Evolutionary conservation across 2,329 filamentous ascomycete species (phyloP), one percentile per base, ranked within the genome.

Genomic region (Fusarium udum): DNA sequence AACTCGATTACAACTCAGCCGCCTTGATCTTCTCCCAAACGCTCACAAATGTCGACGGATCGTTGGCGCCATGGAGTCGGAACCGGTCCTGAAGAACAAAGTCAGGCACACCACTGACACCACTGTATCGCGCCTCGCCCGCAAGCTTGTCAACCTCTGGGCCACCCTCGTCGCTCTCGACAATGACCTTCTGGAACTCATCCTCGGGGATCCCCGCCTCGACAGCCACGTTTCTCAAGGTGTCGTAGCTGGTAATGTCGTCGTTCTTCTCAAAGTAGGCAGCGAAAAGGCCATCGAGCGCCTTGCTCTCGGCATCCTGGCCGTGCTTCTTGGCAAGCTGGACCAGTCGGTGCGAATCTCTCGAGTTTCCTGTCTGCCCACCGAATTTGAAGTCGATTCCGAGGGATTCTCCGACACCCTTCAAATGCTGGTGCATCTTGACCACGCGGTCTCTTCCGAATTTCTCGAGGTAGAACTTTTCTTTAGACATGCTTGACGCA

Each of bases 361-460:
- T 86, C 24, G 94, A 95, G 77, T 91, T 93, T 53, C 95, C 95
- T 11, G 90, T 90, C 72, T 87, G 89, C 61, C 93, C 92, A 18
- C 88, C 88, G 72, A 92, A 93, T 28, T 88, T 79, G 71, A 87
- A 85, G 48, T 76, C 67, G 75, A 88, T 84, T 69, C 83, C 84
- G 11, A 82, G 75, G 26, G 77, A 64, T 7, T 73, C 67, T 22
- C 83, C 85, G 6, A 79, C 67, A 9, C 58, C 64, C 28, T 64
- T 61, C 10, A 86, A 62, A 26, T 80, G 80, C 46, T 76, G 64
- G 7, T 80, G 72, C 40, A 83, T 73, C 69, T 78, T 56, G 3
- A 82, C 78, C 3, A 88, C 83, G 37, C 92, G 88, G 52, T 91
- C 89, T 24, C 87, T 83, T 58, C 94, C 93, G 79, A 96, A 95